Percentiles rank a stretch among this genome's conserved stretches.
These are phyloP conservation scores for Elongisporangium prolatum DNA, from an alignment of 352 stramenopile genomes.

Conservation along the genomic window DNA sequence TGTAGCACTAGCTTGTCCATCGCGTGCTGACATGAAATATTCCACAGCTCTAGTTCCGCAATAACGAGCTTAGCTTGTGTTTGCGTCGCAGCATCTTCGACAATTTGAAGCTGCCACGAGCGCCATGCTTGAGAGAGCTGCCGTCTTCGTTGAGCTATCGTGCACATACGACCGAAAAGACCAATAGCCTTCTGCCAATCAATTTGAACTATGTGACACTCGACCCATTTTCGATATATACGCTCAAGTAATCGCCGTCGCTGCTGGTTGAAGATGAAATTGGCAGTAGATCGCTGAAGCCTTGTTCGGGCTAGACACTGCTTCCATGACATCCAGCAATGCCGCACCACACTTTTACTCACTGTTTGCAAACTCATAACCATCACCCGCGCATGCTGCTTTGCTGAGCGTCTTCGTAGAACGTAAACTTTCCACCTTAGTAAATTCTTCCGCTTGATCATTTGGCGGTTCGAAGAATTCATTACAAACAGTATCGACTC, in stretches of 20 bases:
- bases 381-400: background rate
- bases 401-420: background rate
- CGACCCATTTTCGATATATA: background rate
- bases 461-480: background rate
- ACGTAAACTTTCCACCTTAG: background rate
- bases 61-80: slow-evolving; percentile 9
- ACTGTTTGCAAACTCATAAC: background rate
- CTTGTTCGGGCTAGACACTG: background rate
- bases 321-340: background rate
- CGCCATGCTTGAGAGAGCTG: background rate
- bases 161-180: background rate
- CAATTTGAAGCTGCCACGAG: background rate
- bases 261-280: background rate
- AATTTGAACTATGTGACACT: background rate
- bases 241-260: background rate
- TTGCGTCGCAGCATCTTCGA: slow-evolving; percentile 3
- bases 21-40: background rate
- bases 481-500: background rate
- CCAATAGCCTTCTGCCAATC: background rate
- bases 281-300: background rate
- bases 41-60: slow-evolving; percentile 4
- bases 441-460: background rate
- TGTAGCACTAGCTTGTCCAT: slow-evolving; percentile 4
- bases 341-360: background rate
- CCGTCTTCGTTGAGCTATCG: background rate